Base-by-base conservation (phyloP, 805 yeast genomes). In the Groenewaldozyma tartarivorans region DNA sequence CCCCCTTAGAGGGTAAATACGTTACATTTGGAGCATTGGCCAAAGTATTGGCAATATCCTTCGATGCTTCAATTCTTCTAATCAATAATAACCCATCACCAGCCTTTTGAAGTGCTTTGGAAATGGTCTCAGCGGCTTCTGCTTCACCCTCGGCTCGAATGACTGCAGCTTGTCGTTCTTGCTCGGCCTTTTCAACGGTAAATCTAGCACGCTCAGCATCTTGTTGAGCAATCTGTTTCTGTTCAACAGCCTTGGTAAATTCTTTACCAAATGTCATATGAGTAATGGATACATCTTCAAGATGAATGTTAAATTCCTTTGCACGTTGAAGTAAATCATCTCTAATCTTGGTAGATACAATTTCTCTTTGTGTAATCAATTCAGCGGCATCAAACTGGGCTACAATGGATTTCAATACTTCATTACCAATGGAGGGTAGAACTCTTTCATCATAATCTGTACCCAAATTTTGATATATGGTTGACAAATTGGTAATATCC, bases 71-170 rank as follows among this genome's bases (percentile, higher is more conserved):
- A 52, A 92, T 77, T 67, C 97, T 77, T 72, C 98, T 77, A 54
- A 92, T 88, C 69, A 84, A 74, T 58, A 92, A 71, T 52, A 92
- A 71, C 51, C 97, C 97, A 58, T 92, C 97, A 61, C 98, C 98
- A 19, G 94, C 87, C 68, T 87, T 88, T 41, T 80, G 76, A 50
- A 92, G 74, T 3, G 97, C 96, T 63, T 79, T 84, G 27, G 96
- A 86, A 48, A 92, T 92, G 46, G 79, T 79, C 46, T 92, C 97
- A 3, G 98, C 98, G 44, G 95, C 86, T 63, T 92, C 97, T 38
- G 98, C 98, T 67, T 92, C 98, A 66, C 97, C 98, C 66, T 92
- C 98, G 21, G 98, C 98, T 56, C 97, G 78, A 51, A 92, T 88
- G 54, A 92, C 86, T 36, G 84, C 69, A 2, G 97, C 98, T 62